These are phyloP conservation scores for Penicillium sp. DNA, from an alignment of 2,329 filamentous ascomycete species.

Conservation along the genomic window DNA sequence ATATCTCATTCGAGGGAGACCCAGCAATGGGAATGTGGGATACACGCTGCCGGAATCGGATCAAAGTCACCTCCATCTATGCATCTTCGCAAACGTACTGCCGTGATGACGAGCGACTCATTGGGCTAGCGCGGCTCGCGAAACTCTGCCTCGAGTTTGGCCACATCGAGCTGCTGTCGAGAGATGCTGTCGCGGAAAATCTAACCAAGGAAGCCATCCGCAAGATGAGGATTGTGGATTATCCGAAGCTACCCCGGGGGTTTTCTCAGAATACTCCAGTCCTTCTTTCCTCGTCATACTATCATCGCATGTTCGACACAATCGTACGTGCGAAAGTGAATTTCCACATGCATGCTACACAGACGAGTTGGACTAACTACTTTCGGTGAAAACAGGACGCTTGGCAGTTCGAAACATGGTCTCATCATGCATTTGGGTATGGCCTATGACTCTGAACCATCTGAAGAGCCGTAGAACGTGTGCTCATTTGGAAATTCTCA, in stretches of 20 bases:
- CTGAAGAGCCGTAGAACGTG: neutral
- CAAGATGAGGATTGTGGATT: slow-evolving; percentile 37
- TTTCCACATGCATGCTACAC: neutral
- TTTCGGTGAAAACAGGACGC: slow-evolving; percentile 26
- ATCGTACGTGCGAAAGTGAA: slow-evolving; percentile 29
- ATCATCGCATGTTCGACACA: slow-evolving; percentile 33
- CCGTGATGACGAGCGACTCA: slow-evolving; percentile 23
- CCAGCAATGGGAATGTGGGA: slow-evolving; percentile 24
- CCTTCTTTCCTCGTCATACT: slow-evolving; percentile 36
- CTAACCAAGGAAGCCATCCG: slow-evolving; percentile 38
- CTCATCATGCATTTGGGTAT: slow-evolving; percentile 43
- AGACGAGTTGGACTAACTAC: neutral
- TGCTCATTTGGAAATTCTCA: neutral
- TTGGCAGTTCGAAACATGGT: slow-evolving; percentile 37
- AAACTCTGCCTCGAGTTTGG: slow-evolving; percentile 28
- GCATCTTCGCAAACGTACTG: slow-evolving; percentile 40
- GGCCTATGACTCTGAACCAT: neutral
- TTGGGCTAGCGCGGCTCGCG: slow-evolving; percentile 28
- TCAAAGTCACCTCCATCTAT: slow-evolving; percentile 40
- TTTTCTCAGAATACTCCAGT: slow-evolving; percentile 29
- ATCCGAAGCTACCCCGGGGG: slow-evolving; percentile 27
- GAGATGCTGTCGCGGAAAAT: slow-evolving; percentile 32
- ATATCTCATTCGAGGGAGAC: slow-evolving; percentile 33
- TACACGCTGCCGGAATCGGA: slow-evolving; percentile 36
- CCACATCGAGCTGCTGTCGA: slow-evolving; percentile 29